These are phyloP conservation scores for Arthroderma sp. DNA, from an alignment of 2,329 filamentous ascomycete species.

Conservation along the genomic window DNA sequence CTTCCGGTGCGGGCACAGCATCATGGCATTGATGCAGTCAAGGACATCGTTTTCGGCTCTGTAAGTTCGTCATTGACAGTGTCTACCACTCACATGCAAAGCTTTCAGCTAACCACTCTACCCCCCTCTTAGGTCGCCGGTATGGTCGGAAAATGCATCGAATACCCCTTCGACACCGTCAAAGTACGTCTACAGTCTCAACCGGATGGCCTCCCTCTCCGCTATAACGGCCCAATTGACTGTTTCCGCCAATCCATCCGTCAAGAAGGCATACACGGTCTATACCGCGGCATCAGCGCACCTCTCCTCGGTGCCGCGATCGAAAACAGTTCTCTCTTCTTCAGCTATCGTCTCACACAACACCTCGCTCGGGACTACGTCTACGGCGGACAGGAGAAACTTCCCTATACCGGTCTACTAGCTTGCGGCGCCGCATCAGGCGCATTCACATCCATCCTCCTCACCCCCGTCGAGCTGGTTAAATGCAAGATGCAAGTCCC, in stretches of 20 bases:
- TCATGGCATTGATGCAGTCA: slow-evolving; percentile 56
- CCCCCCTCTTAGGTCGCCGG: slow-evolving; percentile 66
- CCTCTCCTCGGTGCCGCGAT: slow-evolving; percentile 82
- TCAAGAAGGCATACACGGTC: slow-evolving; percentile 62
- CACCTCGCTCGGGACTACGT: slow-evolving; percentile 53
- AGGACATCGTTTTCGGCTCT: slow-evolving; percentile 83
- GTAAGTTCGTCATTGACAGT: slow-evolving; percentile 40
- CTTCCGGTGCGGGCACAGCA: slow-evolving; percentile 25
- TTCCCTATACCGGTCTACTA: slow-evolving; percentile 65
- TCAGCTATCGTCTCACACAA: slow-evolving; percentile 64
- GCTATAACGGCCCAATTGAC: slow-evolving; percentile 77
- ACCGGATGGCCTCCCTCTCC: slow-evolving; percentile 66
- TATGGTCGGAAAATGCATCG: slow-evolving; percentile 85
- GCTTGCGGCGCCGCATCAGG: slow-evolving; percentile 76
- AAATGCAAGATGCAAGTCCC: slow-evolving; percentile 97
- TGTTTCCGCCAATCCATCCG: slow-evolving; percentile 81
- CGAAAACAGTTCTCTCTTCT: slow-evolving; percentile 85
- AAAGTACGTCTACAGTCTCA: slow-evolving; percentile 98
- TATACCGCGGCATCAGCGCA: slow-evolving; percentile 88
- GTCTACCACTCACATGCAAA: slow-evolving; percentile 1
- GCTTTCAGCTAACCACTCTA: slow-evolving; percentile 3
- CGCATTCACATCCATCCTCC: slow-evolving; percentile 74
- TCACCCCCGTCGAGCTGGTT: slow-evolving; percentile 91
- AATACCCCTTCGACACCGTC: slow-evolving; percentile 97
- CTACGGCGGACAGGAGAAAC: slow-evolving; percentile 40